These are phyloP conservation scores for Colletotrichum navitas DNA, from an alignment of 2,329 filamentous ascomycete species.

Conservation along the genomic window DNA sequence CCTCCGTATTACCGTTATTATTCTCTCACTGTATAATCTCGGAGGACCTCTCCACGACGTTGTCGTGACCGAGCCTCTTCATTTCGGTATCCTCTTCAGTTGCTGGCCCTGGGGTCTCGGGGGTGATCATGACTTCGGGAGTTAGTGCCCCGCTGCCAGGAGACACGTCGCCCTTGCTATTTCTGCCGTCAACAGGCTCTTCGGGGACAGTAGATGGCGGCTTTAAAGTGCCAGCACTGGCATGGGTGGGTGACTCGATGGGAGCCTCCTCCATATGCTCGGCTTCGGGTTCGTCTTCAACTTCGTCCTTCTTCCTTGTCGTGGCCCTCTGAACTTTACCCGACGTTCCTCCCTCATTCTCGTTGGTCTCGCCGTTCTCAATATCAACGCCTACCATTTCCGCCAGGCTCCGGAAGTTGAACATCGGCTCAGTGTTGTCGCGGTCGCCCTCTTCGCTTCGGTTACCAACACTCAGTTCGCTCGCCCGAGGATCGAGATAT, in stretches of 20 bases:
- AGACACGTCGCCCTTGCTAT: constrained; percentile 26
- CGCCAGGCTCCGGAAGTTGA: constrained; percentile 90
- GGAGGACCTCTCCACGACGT: constrained; percentile 51
- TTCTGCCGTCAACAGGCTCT: constrained; percentile 47
- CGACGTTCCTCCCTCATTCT: constrained; percentile 46
- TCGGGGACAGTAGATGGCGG: constrained; percentile 43
- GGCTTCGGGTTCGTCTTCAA: constrained; percentile 49
- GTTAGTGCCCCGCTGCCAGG: constrained; percentile 46
- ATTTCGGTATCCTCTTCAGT: constrained; percentile 53
- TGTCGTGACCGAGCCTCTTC: constrained; percentile 60
- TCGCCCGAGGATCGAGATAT: constrained; percentile 62
- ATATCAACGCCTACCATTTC: constrained; percentile 81
- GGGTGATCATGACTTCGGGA: constrained; percentile 62
- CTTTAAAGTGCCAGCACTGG: constrained; percentile 40
- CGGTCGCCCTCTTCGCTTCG: constrained; percentile 63
- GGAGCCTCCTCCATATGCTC: constrained; percentile 53
- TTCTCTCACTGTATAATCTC: constrained; percentile 51
- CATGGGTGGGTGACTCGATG: constrained; percentile 40
- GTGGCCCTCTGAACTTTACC: constrained; percentile 44
- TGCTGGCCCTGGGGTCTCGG: constrained; percentile 59
- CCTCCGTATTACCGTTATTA: background rate
- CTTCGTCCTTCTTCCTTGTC: constrained; percentile 49
- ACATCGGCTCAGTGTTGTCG: constrained; percentile 79
- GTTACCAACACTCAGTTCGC: constrained; percentile 64
- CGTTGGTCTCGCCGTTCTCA: constrained; percentile 60